Conservation (phyloP, 2,329 filamentous ascomycete genomes). For the Parastagonospora avenae region DNA sequence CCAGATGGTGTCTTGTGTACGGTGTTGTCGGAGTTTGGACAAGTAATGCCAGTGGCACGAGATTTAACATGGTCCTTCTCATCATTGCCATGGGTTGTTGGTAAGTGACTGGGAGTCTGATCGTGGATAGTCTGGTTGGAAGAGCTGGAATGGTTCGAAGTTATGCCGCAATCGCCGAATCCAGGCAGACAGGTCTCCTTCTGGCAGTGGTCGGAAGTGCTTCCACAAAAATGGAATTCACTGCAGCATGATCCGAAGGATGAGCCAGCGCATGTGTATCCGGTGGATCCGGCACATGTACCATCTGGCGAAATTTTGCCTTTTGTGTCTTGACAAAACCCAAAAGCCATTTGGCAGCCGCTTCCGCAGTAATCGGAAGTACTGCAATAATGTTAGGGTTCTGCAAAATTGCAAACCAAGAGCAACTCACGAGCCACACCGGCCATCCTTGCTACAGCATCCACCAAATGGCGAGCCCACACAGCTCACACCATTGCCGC, state of each 20-base stretch:
- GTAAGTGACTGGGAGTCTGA: no score
- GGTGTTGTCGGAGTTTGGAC: no score
- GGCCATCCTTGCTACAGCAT: constrained; percentile 20
- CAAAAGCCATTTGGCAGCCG: constrained; percentile 26
- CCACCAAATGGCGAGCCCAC: constrained; percentile 22
- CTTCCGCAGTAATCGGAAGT: constrained; percentile 22
- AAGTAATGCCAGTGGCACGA: no score
- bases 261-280: constrained; percentile 28
- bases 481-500: constrained; percentile 24
- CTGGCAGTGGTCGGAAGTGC: constrained; percentile 17
- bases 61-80: no score
- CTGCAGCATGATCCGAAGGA: constrained; percentile 29
- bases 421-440: constrained; percentile 20
- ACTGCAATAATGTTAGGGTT: constrained; percentile 1
- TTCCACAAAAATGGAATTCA: constrained; percentile 27
- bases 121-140: no score
- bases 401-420: neutral
- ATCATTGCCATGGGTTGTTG: no score
- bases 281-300: constrained; percentile 23
- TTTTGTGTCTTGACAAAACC: constrained; percentile 23
- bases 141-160: no score
- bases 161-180: constrained; percentile 14
- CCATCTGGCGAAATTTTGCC: constrained; percentile 23
- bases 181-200: constrained; percentile 9
- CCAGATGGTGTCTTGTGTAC: no score